These are phyloP conservation scores for Melampsora larici-populina DNA, from an alignment of 1,284 basidiomycete genomes.

Conservation along the genomic window DNA sequence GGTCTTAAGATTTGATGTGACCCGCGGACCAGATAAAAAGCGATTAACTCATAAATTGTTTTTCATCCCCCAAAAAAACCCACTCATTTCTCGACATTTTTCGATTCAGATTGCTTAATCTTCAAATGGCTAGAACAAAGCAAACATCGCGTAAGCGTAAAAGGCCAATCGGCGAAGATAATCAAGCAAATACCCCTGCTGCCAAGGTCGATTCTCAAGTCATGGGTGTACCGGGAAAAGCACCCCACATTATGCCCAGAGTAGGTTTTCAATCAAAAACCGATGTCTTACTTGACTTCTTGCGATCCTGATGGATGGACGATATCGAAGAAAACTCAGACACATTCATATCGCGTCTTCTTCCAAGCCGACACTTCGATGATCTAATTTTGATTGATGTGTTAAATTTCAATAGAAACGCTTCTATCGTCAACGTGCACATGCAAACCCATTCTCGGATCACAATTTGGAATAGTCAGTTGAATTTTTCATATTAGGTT, in stretches of 20 bases:
- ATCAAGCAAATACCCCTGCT: neutral
- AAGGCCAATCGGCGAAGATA: too few relatives aligned
- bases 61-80: too few relatives aligned
- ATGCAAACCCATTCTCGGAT: constrained; percentile 97
- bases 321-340: neutral
- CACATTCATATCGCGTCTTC: neutral
- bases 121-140: too few relatives aligned
- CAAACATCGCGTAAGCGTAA: too few relatives aligned
- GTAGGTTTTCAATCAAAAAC: neutral
- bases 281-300: too few relatives aligned
- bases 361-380: neutral
- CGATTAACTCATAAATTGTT: too few relatives aligned
- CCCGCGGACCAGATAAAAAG: too few relatives aligned
- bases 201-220: neutral
- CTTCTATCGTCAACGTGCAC: constrained; percentile 92
- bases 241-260: constrained; percentile 36
- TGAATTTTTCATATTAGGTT: neutral
- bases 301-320: neutral
- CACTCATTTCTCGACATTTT: too few relatives aligned
- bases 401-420: constrained; percentile 66
- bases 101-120: too few relatives aligned
- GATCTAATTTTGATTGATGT: neutral
- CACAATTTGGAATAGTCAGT: constrained; percentile 76
- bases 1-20: too few relatives aligned
- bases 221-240: neutral